A percentile compares a stretch with the other conserved stretches of the same genome.
These are phyloP conservation scores for Cadophora luteo-olivacea DNA, from an alignment of 2,329 filamentous ascomycete species.

Conservation along the genomic window DNA sequence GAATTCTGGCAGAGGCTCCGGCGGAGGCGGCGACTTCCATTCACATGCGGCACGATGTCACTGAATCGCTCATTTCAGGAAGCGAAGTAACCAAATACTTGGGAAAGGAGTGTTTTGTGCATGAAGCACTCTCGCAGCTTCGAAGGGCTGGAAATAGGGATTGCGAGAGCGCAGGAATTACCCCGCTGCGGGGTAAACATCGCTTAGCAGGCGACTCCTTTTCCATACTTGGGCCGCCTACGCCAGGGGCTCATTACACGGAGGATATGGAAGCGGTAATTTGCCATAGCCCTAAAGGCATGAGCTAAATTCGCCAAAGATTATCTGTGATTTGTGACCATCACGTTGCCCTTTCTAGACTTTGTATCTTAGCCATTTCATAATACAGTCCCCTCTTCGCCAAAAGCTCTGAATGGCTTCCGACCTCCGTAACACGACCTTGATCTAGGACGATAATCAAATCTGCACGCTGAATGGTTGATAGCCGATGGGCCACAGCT, in stretches of 20 bases:
- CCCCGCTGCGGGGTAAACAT: background rate
- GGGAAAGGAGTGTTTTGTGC: background rate
- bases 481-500: conserved; percentile 77
- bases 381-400: conserved; percentile 25
- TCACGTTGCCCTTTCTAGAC: background rate
- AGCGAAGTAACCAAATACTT: background rate
- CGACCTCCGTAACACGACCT: conserved; percentile 81
- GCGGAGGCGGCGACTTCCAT: background rate
- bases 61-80: background rate
- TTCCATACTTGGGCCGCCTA: too few species aligned
- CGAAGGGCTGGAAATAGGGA: too few species aligned
- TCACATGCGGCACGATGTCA: background rate
- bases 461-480: conserved; percentile 78
- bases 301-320: too few species aligned
- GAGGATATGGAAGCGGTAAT: background rate
- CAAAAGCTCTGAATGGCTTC: conserved; percentile 62
- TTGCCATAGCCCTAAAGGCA: too few species aligned
- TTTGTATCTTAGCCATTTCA: conserved; percentile 15
- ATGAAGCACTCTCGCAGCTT: too few species aligned
- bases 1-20: background rate
- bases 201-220: background rate
- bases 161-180: background rate
- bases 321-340: background rate
- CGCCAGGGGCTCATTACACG: background rate
- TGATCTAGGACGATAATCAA: conserved; percentile 72